Evolutionary conservation across 2,329 filamentous ascomycete genomes (phyloP), one percentile per base, ranked within the genome.

Genomic region (Fusarium succisae): DNA sequence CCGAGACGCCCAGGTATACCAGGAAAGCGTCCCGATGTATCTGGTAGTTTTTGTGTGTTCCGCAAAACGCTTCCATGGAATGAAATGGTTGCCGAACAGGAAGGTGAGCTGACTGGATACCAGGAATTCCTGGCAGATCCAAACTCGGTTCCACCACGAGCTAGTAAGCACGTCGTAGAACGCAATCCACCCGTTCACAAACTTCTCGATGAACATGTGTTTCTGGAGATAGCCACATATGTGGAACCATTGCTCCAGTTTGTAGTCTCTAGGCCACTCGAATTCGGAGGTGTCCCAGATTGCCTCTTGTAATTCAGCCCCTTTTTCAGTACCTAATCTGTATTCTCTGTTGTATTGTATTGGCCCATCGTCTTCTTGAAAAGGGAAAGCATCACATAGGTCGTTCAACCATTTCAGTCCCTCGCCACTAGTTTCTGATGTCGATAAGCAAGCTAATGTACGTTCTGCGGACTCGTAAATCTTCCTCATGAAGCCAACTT

Each of bases 381-480:
- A 22, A 6, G 50, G 7, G 8, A 53, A 4, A 1, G 50, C 32
- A 0, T 53, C 13, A 0, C 50, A 26, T 2, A 53, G 5, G n/a
- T 22, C 32, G 7, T 1, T 38, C 1, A 53, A 7, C 50, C 32
- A 53, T 24, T 53, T 38, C n/a, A 53, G 18, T 17, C 50, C 32
- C 12, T 20, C 8, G 28, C 32, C 48, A 24, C 8, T 35, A 4
- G 8, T 14, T 3, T 20, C 1, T 20, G 17, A 0, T 3, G 50
- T 53, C 0, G 50, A 54, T 22, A 54, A 5, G 13, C 50, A 54
- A 8, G 50, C 50, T 1, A 54, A 2, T 0, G 50, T 54, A 0
- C 14, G 50, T 22, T 54, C 32, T 0, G 50, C 50, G 0, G 0
- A 3, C 3, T 28, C 7, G 0, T 54, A 54, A 0, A 54, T 38